Base-by-base conservation (phyloP, 352 stramenopile species). In the Phytophthora podocarpi region DNA sequence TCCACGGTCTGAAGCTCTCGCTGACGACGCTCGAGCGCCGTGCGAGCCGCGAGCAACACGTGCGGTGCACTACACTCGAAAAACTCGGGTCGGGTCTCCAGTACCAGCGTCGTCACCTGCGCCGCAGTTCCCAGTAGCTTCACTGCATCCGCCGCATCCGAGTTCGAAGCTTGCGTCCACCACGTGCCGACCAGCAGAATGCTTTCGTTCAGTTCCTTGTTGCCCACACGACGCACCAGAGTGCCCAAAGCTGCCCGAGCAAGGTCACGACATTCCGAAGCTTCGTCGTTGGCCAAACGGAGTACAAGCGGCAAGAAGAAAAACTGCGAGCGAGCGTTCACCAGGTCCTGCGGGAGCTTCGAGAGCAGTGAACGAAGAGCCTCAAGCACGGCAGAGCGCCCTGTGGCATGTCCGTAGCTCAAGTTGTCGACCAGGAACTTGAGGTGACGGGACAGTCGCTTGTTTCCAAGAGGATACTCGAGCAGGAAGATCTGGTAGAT, bases 221-320 rank as follows among this genome's bases (percentile, higher is more conserved):
- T 96, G 41, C 89, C 89, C 30, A 98, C 79, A 43, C 96, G 89
- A 55, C 83, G 81, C 28, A 98, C 64, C 3, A 98, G 79, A 21
- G 81, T 84, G 36, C 66, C 83, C 31, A 99, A 90, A 34, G 79
- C 84, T 30, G 89, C 75, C 5, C 82, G 70, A 7, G 96, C 82
- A 4, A 93, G 75, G 39, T 92, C 72, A 42, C 95, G 90, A 60
- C 96, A 99, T 49, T 78, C 79, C 1, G 85, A 82, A 3, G 91
- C 87, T 27, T 98, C 92, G 55, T 99, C 97, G 64, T 99, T 99
- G 1, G 94, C 91, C 23, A 99, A 64, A 45, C 97, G 96, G 28
- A 99, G 72, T 43, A 99, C 95, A n/a, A 98, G 77, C 30, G 96
- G 96, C 43, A 99, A 67, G 51, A 99, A 91, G 61, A 99, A 97